phyloP scores from a whole-genome alignment of 2,329 filamentous ascomycete genomes.

The Pseudogymnoascus sp. region DNA sequence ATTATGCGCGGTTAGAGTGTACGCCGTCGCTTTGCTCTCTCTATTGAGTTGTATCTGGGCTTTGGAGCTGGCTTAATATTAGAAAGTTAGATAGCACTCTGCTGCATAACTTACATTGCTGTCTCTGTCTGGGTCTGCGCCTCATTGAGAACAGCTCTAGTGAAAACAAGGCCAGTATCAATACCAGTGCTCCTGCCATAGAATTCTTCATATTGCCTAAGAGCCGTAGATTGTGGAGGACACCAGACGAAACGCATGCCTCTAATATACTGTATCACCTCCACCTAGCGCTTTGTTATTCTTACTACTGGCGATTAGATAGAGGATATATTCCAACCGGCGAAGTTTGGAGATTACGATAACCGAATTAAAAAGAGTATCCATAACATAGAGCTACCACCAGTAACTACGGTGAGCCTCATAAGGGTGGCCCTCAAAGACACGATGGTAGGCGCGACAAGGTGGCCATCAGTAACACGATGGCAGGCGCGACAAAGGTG shows the following conservation, averaged over 20 bases:
- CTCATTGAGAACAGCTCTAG: slow-evolving; percentile 1
- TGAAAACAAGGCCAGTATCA: slow-evolving; percentile 13
- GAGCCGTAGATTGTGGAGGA: background rate
- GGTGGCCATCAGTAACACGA: background rate
- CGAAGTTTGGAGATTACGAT: background rate
- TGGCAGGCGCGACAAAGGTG: background rate
- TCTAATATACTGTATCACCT: background rate
- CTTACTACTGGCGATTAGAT: background rate
- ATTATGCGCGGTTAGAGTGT: slow-evolving; percentile 11
- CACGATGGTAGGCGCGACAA: too few species aligned
- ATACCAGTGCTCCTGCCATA: slow-evolving; percentile 10
- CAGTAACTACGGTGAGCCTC: background rate
- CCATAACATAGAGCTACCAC: background rate
- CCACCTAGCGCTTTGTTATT: background rate
- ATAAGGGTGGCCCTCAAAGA: too few species aligned
- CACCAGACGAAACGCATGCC: slow-evolving; percentile 11
- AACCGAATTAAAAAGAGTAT: background rate
- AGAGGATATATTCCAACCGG: background rate
- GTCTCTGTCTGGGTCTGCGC: background rate
- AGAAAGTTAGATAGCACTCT: background rate
- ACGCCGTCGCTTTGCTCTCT: slow-evolving; percentile 7
- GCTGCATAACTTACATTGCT: slow-evolving; percentile 3
- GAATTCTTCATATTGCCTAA: slow-evolving; percentile 13
- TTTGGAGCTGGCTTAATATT: slow-evolving; percentile 1
- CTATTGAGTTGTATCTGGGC: slow-evolving; percentile 3